These are phyloP conservation scores for Escallonia rubra DNA, from an alignment of 129 eudicot genomes.

Conservation along the genomic window DNA sequence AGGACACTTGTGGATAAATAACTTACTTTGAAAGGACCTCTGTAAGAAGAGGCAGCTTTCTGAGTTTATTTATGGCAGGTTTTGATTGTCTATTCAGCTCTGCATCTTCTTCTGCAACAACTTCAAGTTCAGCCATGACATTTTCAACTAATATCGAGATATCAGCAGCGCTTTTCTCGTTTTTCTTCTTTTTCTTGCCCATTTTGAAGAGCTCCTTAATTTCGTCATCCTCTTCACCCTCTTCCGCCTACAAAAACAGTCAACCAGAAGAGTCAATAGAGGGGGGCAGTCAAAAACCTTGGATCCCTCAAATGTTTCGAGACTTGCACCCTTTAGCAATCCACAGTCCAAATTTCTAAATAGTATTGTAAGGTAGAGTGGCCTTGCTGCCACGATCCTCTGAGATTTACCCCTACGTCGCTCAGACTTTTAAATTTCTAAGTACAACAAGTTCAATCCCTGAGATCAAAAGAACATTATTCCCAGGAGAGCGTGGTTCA, in stretches of 20 bases:
- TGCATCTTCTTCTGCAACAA: conserved; percentile 90
- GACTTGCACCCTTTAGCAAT: too few species aligned
- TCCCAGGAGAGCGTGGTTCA: too few species aligned
- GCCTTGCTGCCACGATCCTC: too few species aligned
- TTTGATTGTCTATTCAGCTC: conserved; percentile 59
- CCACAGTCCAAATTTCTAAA: too few species aligned
- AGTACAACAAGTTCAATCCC: too few species aligned
- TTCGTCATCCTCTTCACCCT: conserved; percentile 92
- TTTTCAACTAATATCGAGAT: conserved; percentile 79
- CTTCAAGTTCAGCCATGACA: conserved; percentile 92
- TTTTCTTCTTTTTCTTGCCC: conserved; percentile 89
- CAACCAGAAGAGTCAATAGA: not conserved
- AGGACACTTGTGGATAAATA: not conserved
- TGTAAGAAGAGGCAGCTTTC: conserved; percentile 77
- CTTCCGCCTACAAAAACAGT: conserved; percentile 63
- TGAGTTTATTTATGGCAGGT: conserved; percentile 94
- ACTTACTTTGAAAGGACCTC: conserved; percentile 87
- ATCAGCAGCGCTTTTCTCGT: conserved; percentile 83
- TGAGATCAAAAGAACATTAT: too few species aligned
- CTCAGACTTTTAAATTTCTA: too few species aligned
- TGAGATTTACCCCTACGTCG: too few species aligned
- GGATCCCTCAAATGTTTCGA: too few species aligned
- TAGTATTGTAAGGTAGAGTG: too few species aligned
- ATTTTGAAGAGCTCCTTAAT: conserved; percentile 59
- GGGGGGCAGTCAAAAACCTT: too few species aligned